Base-by-base conservation (phyloP, 345 rosid species). In the Eucalyptus rudis region DNA sequence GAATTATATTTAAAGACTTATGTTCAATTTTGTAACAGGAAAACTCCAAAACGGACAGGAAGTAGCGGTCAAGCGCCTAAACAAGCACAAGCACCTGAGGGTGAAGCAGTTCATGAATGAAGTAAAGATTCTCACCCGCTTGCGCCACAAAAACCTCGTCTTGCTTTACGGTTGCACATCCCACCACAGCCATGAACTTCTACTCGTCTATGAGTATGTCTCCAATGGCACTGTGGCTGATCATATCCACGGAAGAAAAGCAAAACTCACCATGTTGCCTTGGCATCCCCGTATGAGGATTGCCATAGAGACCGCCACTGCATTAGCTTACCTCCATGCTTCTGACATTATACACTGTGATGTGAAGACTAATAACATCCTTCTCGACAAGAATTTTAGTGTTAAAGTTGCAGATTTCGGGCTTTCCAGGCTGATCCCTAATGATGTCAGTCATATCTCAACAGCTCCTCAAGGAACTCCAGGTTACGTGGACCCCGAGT, bases 391-490 rank as follows among this genome's bases (percentile, higher is more conserved):
- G 64, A 87, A 87, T 49, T 89, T 87, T 51, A 19, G 71, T 5
- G 90, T 89, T 29, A 89, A 89, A 76, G 89, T 89, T 36, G 90
- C 88, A 19, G 90, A 89, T 89, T 89, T 89, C 6, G 87, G 87
- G 80, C 83, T 89, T 11, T 89, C 90, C 8, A 43, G 87, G 79
- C 88, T 89, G 8, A 87, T 89, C 59, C 80, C 90, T 88, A 11
- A 14, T 24, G 43, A 59, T 12, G 87, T 36, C 86, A 87, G 87
- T 27, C 90, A 89, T 33, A 84, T 89, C 47, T 89, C 90, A 25
- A 89, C 90, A 27, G 87, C 90, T 87, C 90, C 90, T 29, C 90
- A 89, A 43, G 90, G 90, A 10, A 86, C 90, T 16, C 90, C 88
- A 11, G 88, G 90, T 6, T 89, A 89, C 31, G 85, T 89, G 12